Evolutionary conservation across 2,329 filamentous ascomycete species (phyloP), one percentile per base, ranked within the genome.

Genomic region (Pyrenophora graminea): DNA sequence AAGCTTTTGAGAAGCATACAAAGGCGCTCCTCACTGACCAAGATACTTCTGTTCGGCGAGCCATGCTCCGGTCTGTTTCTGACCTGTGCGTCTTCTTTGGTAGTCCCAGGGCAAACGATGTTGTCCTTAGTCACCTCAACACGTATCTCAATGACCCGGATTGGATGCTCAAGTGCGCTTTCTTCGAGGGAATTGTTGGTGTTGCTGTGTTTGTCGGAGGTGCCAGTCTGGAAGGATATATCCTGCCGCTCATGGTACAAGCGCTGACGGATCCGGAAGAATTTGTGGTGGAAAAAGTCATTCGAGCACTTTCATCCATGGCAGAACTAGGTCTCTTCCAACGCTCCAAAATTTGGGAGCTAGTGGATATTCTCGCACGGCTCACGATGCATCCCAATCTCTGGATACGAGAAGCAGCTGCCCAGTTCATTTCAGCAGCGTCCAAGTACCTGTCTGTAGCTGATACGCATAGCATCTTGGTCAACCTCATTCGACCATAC

Each of bases 111-210:
- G 89, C 93, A 1, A 97, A 95, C 70, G 94, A 99, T 68, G 90
- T 99, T n/a, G 86, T 99, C 13, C 78, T 99, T 18, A 96, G 91
- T 27, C 94, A 99, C 75, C 79, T 99, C 23, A 97, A 97, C 68
- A 99, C 94, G 0, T 99, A 99, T 65, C 77, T 99, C 7, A 99
- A 99, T 61, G 94, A 97, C 64, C 85, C 88, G 36, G 92, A 99
- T 70, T 99, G 94, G 94, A 91, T 91, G 71, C 77, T 99, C 27
- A 97, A 96, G 72, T 97, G 91, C 64, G 91, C 93, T 2, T 97
- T 97, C 69, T 97, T 99, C 66, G 92, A 96, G 67, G 90, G 91
- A 0, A 91, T 97, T 21, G 90, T 97, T 13, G 93, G 92, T 3
- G 92, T 99, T 58, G 90, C 92, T 3, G 85, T 90, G 1, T 96